Conservation (phyloP, 495 filamentous ascomycete genomes). For the Trichocladium uniseriatum region DNA sequence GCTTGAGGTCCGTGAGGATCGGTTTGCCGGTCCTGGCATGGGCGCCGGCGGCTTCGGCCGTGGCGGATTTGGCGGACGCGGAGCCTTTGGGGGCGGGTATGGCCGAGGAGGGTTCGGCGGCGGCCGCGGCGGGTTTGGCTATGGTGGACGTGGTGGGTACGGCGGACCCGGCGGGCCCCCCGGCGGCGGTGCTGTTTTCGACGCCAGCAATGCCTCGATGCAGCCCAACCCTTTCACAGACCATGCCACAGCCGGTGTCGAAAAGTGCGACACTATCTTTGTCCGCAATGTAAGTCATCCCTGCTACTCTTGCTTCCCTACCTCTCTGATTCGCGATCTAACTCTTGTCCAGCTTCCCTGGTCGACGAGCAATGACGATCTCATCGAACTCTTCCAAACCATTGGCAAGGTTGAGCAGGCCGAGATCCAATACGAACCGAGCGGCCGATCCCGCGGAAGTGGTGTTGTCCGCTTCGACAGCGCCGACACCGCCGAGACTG, state of each 20-base stretch:
- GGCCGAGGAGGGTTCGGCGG: constrained; percentile 34
- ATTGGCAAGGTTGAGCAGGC: constrained; percentile 97
- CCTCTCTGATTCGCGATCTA: constrained; percentile 4
- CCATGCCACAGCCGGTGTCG: constrained; percentile 77
- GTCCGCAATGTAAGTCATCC: constrained; percentile 84
- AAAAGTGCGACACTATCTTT: constrained; percentile 76
- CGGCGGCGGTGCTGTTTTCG: constrained; percentile 31
- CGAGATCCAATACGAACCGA: constrained; percentile 96
- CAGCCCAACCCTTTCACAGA: constrained; percentile 97
- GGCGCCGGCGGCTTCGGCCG: constrained; percentile 48
- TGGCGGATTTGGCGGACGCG: constrained; percentile 49
- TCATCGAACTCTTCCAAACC: constrained; percentile 91
- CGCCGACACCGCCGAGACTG: constrained; percentile 76
- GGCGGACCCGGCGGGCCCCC: constrained; percentile 29
- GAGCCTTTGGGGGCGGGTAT: constrained; percentile 48
- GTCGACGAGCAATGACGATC: constrained; percentile 97
- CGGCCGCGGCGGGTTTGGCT: constrained; percentile 26
- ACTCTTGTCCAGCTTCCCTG: constrained; percentile 66
- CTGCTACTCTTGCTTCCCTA: not conserved
- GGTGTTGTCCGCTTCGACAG: constrained; percentile 91
- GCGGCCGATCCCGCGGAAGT: constrained; percentile 87
- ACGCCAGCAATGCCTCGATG: constrained; percentile 38
- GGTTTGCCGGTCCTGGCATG: constrained; percentile 66
- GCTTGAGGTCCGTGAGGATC: constrained; percentile 92
- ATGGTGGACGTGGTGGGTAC: constrained; percentile 41